phyloP scores from a whole-genome alignment of 2,329 filamentous ascomycete genomes.

The Macroventuria anomochaeta region DNA sequence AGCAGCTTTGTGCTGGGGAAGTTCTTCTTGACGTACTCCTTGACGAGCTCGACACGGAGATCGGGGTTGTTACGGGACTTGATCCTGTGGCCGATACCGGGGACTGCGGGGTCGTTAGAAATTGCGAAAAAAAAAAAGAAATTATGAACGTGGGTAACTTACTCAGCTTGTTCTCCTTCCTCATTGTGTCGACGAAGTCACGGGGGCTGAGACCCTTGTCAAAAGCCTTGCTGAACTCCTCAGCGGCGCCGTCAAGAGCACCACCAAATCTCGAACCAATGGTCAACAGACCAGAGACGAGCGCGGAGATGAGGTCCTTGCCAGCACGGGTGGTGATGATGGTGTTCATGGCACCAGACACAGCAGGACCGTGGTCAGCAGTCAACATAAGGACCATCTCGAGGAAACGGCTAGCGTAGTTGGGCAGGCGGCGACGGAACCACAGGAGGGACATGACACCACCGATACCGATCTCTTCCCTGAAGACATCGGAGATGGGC shows the following conservation, averaged over 20 bases:
- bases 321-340: conserved; percentile 99
- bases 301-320: conserved; percentile 95
- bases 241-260: conserved; percentile 94
- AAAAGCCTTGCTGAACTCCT: conserved; percentile 97
- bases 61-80: conserved; percentile 99
- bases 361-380: conserved; percentile 97
- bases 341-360: conserved; percentile 99
- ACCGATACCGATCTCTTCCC: conserved; percentile 97
- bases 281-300: conserved; percentile 95
- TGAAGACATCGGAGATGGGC: conserved; percentile 99
- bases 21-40: conserved; percentile 97
- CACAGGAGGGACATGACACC: conserved; percentile 99
- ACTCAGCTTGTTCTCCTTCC: conserved; percentile 99
- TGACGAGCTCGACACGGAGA: conserved; percentile 98
- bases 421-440: conserved; percentile 97
- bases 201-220: conserved; percentile 98
- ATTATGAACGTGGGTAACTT: conserved; percentile 45
- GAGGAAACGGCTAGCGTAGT: conserved; percentile 97
- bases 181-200: conserved; percentile 98
- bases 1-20: conserved; percentile 98
- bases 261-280: conserved; percentile 98
- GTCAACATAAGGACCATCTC: conserved; percentile 99
- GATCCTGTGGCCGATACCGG: conserved; percentile 98
- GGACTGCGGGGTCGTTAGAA: conserved; percentile 61
- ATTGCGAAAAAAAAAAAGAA: background rate